Evolutionary conservation across 2,329 filamentous ascomycete genomes (phyloP).

Genomic region (Phialemoniopsis sp.): DNA sequence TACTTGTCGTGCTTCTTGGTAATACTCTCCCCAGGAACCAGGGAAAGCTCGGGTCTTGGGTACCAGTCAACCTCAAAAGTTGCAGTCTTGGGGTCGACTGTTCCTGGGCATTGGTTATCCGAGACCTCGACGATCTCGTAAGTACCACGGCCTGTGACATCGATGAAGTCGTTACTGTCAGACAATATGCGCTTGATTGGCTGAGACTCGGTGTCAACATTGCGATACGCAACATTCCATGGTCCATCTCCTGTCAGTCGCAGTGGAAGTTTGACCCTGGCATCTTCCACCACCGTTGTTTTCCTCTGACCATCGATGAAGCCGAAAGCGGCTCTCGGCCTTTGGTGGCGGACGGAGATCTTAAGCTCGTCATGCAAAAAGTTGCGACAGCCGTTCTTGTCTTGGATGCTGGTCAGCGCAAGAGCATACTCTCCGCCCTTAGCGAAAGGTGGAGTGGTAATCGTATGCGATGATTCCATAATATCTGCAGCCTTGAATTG

Average conservation of each 20-base stretch:
- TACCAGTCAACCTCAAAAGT: constrained; percentile 83
- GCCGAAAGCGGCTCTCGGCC: constrained; percentile 82
- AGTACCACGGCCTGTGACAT: constrained; percentile 62
- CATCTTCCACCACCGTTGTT: constrained; percentile 73
- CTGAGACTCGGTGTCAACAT: constrained; percentile 45
- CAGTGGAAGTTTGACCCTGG: constrained; percentile 70
- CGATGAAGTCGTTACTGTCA: constrained; percentile 63
- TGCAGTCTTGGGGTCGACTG: constrained; percentile 69
- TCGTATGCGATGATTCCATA: constrained; percentile 57
- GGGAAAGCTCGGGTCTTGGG: constrained; percentile 66
- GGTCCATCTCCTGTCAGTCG: constrained; percentile 81
- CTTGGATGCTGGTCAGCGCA: constrained; percentile 79
- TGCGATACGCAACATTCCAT: constrained; percentile 76
- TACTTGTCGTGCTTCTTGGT: constrained; percentile 50
- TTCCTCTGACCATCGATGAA: constrained; percentile 75
- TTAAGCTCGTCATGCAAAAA: constrained; percentile 80
- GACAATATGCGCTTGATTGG: constrained; percentile 43
- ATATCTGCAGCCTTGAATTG: constrained; percentile 64
- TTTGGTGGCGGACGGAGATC: constrained; percentile 82
- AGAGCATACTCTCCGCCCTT: constrained; percentile 89
- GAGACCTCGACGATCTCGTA: constrained; percentile 77
- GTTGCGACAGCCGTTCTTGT: constrained; percentile 81
- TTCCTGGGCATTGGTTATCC: constrained; percentile 79
- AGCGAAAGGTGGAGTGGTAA: constrained; percentile 69
- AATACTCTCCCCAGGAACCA: constrained; percentile 63